Percentiles rank a stretch among this genome's conserved stretches.
phyloP scores from a whole-genome alignment of 768 basidiomycete genomes.

The Russula dissimulans region DNA sequence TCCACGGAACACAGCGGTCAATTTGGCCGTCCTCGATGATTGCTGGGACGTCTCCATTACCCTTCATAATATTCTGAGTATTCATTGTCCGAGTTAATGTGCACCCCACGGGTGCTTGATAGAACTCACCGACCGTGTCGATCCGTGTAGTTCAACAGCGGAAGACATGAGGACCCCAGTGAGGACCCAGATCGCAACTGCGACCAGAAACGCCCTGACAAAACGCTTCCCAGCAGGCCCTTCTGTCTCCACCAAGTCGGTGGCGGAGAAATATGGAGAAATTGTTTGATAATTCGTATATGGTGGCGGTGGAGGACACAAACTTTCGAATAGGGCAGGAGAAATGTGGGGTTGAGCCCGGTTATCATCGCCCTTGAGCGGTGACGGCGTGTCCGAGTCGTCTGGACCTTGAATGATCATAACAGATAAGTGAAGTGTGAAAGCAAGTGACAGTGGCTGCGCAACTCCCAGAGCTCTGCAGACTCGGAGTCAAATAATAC shows the following conservation, averaged over 20 bases:
- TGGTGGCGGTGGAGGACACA: conserved; percentile 3
- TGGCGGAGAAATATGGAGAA: background rate
- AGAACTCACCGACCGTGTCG: conserved; percentile 4
- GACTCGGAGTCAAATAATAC: no score
- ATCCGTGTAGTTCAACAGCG: background rate
- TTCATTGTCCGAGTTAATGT: no score
- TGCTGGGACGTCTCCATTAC: background rate
- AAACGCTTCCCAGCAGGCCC: conserved; percentile 20
- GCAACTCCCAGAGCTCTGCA: no score
- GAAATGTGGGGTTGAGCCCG: background rate
- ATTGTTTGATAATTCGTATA: conserved; percentile 4
- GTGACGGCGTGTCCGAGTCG: background rate
- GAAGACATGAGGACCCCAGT: conserved; percentile 12
- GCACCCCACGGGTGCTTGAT: background rate
- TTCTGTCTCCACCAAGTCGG: background rate
- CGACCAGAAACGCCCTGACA: conserved; percentile 23
- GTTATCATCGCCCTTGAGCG: background rate
- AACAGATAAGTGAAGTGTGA: background rate
- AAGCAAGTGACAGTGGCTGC: background rate
- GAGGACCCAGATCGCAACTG: conserved; percentile 23
- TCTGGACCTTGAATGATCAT: background rate
- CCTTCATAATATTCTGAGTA: background rate
- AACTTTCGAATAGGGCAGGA: background rate
- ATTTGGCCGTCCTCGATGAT: background rate
- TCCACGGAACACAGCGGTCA: background rate